A percentile compares a stretch with the other conserved stretches of the same genome.
Evolutionary conservation across 2,329 filamentous ascomycete species (phyloP).

Genomic region (Penicillium sp.): DNA sequence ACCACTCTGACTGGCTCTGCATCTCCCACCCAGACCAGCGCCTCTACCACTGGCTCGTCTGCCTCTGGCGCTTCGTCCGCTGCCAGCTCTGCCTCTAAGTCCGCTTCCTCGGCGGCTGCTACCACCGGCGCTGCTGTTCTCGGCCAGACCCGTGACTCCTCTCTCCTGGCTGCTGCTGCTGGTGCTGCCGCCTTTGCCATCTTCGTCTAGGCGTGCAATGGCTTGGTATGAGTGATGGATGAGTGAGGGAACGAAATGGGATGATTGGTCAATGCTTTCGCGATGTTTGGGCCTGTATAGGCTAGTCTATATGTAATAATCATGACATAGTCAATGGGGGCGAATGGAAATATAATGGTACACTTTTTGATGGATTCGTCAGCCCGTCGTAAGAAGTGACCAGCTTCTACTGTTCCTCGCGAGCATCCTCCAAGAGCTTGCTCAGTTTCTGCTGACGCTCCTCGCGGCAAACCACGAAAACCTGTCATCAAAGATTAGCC

Average conservation of each 20-base stretch:
- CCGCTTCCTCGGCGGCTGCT: conserved; percentile 30
- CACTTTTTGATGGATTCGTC: background rate
- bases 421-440: conserved; percentile 25
- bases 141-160: conserved; percentile 26
- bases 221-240: background rate
- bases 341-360: conserved; percentile 1
- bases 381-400: background rate
- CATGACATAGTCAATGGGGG: conserved; percentile 4
- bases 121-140: conserved; percentile 26
- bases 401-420: conserved; percentile 7
- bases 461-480: conserved; percentile 39
- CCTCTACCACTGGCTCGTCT: background rate
- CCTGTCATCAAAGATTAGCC: conserved; percentile 27
- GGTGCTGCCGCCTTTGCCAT: conserved; percentile 34
- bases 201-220: conserved; percentile 24
- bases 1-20: conserved; percentile 10
- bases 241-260: background rate
- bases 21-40: background rate
- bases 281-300: background rate
- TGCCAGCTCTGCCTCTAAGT: conserved; percentile 25
- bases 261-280: background rate
- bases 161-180: conserved; percentile 34
- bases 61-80: conserved; percentile 11
- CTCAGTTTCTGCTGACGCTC: conserved; percentile 38
- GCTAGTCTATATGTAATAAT: conserved; percentile 8